Percentiles rank a stretch among this genome's conserved stretches.
phyloP scores from a whole-genome alignment of 176 grass and related monocot species.

The Triticum turgidum region DNA sequence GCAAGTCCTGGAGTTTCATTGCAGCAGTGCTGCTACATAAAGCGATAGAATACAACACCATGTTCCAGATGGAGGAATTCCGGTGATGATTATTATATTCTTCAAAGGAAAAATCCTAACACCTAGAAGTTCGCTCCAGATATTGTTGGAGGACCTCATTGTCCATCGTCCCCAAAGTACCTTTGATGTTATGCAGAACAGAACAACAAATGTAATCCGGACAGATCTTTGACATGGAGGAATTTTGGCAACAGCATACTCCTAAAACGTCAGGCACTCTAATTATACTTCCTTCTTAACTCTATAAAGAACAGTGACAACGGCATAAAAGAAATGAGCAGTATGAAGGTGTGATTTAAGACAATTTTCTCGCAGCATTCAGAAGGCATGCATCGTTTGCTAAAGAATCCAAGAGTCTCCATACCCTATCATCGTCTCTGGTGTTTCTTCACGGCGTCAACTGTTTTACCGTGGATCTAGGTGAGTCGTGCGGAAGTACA shows the following conservation, averaged over 20 bases:
- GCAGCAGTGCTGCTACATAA: not conserved
- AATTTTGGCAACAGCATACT: not conserved
- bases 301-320: not conserved
- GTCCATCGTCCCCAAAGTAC: not conserved
- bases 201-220: not conserved
- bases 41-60: constrained; percentile 12
- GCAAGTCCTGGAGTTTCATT: constrained; percentile 14
- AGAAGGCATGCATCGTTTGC: not conserved
- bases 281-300: not conserved
- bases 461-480: too few relatives aligned
- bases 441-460: not conserved
- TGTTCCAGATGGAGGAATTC: constrained; percentile 28
- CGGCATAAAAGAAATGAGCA: not conserved
- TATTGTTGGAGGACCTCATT: not conserved
- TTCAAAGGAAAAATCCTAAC: constrained; percentile 23
- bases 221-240: not conserved
- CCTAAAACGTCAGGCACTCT: not conserved
- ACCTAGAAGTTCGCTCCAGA: not conserved
- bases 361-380: not conserved
- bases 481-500: not conserved
- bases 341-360: not conserved
- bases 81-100: not conserved
- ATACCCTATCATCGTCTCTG: not conserved
- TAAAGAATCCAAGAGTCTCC: not conserved
- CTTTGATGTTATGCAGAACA: not conserved